These are phyloP conservation scores for Fusarium kyushuense DNA, from an alignment of 2,329 filamentous ascomycete genomes.

Conservation along the genomic window DNA sequence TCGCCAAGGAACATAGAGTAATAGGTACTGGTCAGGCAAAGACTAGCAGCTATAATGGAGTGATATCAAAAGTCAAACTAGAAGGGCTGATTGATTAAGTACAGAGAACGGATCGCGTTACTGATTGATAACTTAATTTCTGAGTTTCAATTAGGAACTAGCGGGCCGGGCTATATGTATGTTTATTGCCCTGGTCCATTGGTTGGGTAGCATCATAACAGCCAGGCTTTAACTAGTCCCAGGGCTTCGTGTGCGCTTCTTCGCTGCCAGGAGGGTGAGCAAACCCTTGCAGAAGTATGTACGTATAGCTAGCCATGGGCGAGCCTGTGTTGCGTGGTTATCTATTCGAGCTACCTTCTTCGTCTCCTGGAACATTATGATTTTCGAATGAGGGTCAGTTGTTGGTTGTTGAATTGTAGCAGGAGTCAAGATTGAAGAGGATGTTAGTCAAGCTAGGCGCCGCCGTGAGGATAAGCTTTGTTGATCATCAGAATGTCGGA, in stretches of 20 bases:
- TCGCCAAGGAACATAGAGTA: neutral
- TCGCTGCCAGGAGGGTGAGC: neutral
- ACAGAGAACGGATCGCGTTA: constrained; percentile 18
- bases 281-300: neutral
- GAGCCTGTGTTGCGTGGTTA: neutral
- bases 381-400: neutral
- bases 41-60: neutral
- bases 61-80: neutral
- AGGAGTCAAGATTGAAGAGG: neutral
- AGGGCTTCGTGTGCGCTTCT: constrained; percentile 6
- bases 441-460: neutral
- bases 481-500: no score
- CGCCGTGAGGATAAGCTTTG: neutral
- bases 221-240: neutral
- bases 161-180: neutral
- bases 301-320: neutral
- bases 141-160: neutral
- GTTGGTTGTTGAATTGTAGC: neutral
- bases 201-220: constrained; percentile 2
- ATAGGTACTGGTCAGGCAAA: neutral
- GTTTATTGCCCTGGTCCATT: constrained; percentile 16
- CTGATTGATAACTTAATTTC: constrained; percentile 49
- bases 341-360: neutral
- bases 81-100: constrained; percentile 31
- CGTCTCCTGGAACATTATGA: neutral